phyloP scores from a whole-genome alignment of 2,329 filamentous ascomycete genomes.

The Chaetomiaceae sp. region DNA sequence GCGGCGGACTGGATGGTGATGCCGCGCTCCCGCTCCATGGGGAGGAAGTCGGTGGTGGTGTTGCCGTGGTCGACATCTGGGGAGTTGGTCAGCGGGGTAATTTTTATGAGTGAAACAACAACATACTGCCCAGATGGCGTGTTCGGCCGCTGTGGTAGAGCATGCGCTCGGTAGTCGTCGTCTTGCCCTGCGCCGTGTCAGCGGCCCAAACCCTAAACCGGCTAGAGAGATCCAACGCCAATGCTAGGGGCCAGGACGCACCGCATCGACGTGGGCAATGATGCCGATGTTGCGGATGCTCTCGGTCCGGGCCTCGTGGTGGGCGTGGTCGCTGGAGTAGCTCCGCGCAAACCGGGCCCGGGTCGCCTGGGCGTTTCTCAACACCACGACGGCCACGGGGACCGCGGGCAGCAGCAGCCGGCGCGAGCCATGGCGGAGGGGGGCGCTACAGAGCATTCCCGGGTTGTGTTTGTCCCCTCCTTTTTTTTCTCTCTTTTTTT shows the following conservation, averaged over 20 bases:
- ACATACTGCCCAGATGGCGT: conserved; percentile 68
- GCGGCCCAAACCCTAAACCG: background rate
- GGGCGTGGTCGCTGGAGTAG: conserved; percentile 23
- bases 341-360: conserved; percentile 5
- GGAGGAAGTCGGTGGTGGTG: conserved; percentile 94
- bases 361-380: conserved; percentile 16
- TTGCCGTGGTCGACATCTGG: conserved; percentile 91
- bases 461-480: too few relatives aligned
- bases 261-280: conserved; percentile 95
- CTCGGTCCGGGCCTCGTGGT: conserved; percentile 41
- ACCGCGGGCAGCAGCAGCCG: background rate
- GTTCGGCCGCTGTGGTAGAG: conserved; percentile 93
- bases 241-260: conserved; percentile 38
- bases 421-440: conserved; percentile 11
- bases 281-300: conserved; percentile 93
- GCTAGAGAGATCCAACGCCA: background rate
- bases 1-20: conserved; percentile 98
- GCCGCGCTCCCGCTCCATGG: conserved; percentile 82
- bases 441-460: conserved; percentile 16
- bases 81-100: background rate
- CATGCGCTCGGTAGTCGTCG: conserved; percentile 98
- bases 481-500: background rate
- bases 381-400: conserved; percentile 7
- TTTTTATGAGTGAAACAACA: background rate
- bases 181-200: conserved; percentile 64